These are phyloP conservation scores for Crinitomyces ghanaensis DNA, from an alignment of 805 yeast genomes.

Conservation along the genomic window DNA sequence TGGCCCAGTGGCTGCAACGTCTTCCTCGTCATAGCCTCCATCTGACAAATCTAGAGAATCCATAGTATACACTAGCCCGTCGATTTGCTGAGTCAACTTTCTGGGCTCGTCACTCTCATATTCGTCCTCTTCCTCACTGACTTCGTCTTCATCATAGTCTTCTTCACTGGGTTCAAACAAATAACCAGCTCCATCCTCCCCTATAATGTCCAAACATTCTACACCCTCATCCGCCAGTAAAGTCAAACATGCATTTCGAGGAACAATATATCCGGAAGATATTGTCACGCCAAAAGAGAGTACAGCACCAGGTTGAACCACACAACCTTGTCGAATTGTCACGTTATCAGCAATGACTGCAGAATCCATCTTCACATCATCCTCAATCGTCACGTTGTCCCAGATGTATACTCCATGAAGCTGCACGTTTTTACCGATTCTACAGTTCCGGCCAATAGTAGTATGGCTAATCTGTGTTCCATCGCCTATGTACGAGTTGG, in stretches of 20 bases:
- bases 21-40: conserved; percentile 17
- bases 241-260: conserved; percentile 16
- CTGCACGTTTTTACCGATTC: conserved; percentile 64
- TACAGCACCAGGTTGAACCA: conserved; percentile 58
- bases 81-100: conserved; percentile 7
- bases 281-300: conserved; percentile 66
- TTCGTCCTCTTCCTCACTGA: background rate
- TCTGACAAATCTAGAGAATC: conserved; percentile 24
- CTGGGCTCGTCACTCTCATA: conserved; percentile 9
- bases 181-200: conserved; percentile 10
- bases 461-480: conserved; percentile 54
- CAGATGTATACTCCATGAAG: conserved; percentile 74
- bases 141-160: conserved; percentile 4
- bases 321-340: conserved; percentile 39
- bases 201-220: conserved; percentile 13
- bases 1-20: conserved; percentile 7
- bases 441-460: conserved; percentile 77
- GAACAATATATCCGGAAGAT: conserved; percentile 40
- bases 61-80: conserved; percentile 19
- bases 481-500: conserved; percentile 65
- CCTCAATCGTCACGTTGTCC: conserved; percentile 70
- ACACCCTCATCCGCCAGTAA: conserved; percentile 7
- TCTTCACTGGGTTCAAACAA: conserved; percentile 1
- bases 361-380: conserved; percentile 44
- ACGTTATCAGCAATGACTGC: conserved; percentile 65